Evolutionary conservation across 306 rosid species (phyloP).

Genomic region (Lathyrus aphaca): DNA sequence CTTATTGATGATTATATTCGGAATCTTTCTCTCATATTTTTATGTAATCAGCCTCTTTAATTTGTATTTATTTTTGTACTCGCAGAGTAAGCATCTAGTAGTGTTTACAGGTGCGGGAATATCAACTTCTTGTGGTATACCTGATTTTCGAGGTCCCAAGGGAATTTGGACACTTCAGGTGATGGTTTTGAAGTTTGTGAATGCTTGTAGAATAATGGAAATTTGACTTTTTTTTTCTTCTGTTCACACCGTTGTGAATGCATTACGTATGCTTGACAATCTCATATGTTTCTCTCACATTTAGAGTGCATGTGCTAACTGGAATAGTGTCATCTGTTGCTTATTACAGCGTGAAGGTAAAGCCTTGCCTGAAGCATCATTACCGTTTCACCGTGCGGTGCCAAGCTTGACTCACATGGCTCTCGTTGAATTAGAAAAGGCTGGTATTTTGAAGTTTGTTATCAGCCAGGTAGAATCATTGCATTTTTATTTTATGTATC

Average conservation of each 20-base stretch:
- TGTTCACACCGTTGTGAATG: slow-evolving; percentile 17
- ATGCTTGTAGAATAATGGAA: not conserved
- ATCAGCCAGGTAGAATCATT: slow-evolving; percentile 79
- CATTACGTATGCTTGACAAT: no score
- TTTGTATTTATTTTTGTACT: slow-evolving; percentile 41
- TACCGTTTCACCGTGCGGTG: slow-evolving; percentile 95
- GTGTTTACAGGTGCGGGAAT: slow-evolving; percentile 99
- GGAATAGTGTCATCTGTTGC: no score
- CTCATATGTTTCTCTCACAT: no score
- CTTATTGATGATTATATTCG: slow-evolving; percentile 32
- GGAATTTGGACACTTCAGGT: slow-evolving; percentile 99
- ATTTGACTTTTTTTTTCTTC: slow-evolving; percentile 1
- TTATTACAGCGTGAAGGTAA: slow-evolving; percentile 89
- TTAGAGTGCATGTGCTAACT: no score
- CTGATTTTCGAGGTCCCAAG: slow-evolving; percentile 97
- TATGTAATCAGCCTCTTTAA: slow-evolving; percentile 31
- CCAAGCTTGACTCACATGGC: slow-evolving; percentile 98
- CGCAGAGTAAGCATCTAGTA: slow-evolving; percentile 98
- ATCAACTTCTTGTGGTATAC: slow-evolving; percentile 97
- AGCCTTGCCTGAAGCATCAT: slow-evolving; percentile 93
- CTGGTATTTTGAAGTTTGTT: slow-evolving; percentile 83
- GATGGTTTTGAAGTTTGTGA: slow-evolving; percentile 35
- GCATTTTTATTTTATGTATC: not conserved
- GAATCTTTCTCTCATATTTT: slow-evolving; percentile 22
- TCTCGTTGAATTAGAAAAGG: slow-evolving; percentile 79